Conservation (phyloP, 129 eudicot species). For the Heracleum sosnowskyi region DNA sequence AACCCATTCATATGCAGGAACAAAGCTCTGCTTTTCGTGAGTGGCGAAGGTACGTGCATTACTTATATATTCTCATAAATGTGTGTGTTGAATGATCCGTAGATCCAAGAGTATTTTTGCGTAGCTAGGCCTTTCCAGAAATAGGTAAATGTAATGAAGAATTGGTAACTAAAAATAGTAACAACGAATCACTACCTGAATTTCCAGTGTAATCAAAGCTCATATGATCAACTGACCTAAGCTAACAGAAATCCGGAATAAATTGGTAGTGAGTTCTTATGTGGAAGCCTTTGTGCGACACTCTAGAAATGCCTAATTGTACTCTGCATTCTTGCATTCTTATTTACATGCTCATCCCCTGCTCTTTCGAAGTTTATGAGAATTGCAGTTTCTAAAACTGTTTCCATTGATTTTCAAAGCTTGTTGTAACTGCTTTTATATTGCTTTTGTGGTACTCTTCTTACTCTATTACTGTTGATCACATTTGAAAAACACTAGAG, state of each 20-base stretch:
- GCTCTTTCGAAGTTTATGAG: background rate
- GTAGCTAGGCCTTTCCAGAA: background rate
- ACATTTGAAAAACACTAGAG: too few species aligned
- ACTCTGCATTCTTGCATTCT: background rate
- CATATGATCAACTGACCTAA: too few species aligned
- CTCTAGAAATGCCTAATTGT: background rate
- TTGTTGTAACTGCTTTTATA: background rate
- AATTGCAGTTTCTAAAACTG: background rate
- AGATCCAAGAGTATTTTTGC: background rate
- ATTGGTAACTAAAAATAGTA: too few species aligned
- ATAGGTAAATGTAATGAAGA: too few species aligned
- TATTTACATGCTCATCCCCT: too few species aligned
- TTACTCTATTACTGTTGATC: too few species aligned
- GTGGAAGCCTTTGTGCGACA: background rate
- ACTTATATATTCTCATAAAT: too few species aligned
- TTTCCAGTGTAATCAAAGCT: too few species aligned
- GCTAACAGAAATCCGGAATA: too few species aligned
- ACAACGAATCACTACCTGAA: too few species aligned
- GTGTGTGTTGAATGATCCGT: background rate
- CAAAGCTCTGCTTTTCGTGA: conserved; percentile 11
- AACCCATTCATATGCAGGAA: conserved; percentile 6
- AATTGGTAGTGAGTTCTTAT: background rate
- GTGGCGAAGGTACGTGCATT: conserved; percentile 12
- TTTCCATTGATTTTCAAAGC: background rate
- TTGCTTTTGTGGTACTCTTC: background rate